Evolutionary conservation across 2,329 filamentous ascomycete genomes (phyloP), one percentile per base, ranked within the genome.

Genomic region (Ophiocordyceps unilateralis): DNA sequence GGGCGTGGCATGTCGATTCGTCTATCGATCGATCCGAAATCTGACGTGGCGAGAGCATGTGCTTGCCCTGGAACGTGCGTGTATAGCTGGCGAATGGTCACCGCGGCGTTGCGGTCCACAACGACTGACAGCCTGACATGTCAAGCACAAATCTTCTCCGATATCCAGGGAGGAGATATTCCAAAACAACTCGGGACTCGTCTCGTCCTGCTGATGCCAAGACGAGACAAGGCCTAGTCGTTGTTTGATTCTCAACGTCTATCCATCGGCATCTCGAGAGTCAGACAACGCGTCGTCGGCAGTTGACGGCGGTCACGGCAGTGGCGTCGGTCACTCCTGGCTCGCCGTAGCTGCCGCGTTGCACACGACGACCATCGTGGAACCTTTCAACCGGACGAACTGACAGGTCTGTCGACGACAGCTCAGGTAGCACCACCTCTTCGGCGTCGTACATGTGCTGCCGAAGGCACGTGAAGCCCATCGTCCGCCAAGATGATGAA

Each of bases 301-400:
- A 21, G 24, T 21, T 39, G 7, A 20, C 17, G 19, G 17, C 41
- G 20, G 19, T 15, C 26, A 23, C 26, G 26, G 40, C n/a, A 40
- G 38, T 40, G 42, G 42, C 30, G 30, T 40, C 19, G 12, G 28
- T 11, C 23, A 17, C 15, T 19, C 22, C 2, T 21, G 17, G 20
- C 38, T 19, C 22, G 37, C 38, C 41, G 32, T 9, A n/a, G 17
- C n/a, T 23, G 21, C 21, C 38, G 36, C 21, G 39, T 40, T 17
- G 39, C 39, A 40, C 37, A 39, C 20, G 10, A 11, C n/a, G 19
- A 20, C 19, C 22, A 15, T 21, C 41, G 41, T 39, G 24, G 37
- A 14, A 39, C 41, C 42, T 32, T 23, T 32, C 39, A 30, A 24
- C 30, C 38, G 42, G 42, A 40, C 38, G 38, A 43, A 40, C 37